A percentile compares a stretch with the other conserved stretches of the same genome.
phyloP scores from a whole-genome alignment of 768 basidiomycete species.

The Lactarius sp. region DNA sequence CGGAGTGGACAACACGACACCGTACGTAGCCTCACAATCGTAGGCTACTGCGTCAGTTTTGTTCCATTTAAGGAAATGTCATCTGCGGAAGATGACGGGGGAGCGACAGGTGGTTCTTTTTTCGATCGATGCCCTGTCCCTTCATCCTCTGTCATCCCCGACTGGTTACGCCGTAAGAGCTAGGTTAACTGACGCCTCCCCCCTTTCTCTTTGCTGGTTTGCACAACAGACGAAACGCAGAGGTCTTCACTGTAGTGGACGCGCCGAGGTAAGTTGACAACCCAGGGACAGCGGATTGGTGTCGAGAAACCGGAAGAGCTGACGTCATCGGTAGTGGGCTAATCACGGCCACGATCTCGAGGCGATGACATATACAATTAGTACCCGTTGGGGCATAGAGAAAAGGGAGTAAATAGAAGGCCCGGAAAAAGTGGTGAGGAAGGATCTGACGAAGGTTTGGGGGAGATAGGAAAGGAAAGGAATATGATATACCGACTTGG shows the following conservation, averaged over 20 bases:
- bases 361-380: constrained; percentile 14
- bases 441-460: too few species aligned
- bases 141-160: background rate
- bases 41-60: constrained; percentile 14
- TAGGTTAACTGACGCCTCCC: background rate
- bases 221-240: constrained; percentile 29
- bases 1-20: constrained; percentile 42
- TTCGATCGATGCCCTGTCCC: background rate
- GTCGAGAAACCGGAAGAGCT: background rate
- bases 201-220: too few species aligned
- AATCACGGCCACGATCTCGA: too few species aligned
- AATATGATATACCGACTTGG: too few species aligned
- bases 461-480: too few species aligned
- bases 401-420: background rate
- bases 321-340: too few species aligned
- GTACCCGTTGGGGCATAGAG: background rate
- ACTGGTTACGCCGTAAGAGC: background rate
- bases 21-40: constrained; percentile 33
- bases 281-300: background rate
- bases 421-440: too few species aligned
- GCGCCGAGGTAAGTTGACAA: constrained; percentile 66
- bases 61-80: background rate
- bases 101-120: background rate
- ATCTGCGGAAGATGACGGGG: constrained; percentile 14
- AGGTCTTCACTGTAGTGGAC: constrained; percentile 79